phyloP scores from a whole-genome alignment of 2,329 filamentous ascomycete genomes.

The Phialophora verrucosa region DNA sequence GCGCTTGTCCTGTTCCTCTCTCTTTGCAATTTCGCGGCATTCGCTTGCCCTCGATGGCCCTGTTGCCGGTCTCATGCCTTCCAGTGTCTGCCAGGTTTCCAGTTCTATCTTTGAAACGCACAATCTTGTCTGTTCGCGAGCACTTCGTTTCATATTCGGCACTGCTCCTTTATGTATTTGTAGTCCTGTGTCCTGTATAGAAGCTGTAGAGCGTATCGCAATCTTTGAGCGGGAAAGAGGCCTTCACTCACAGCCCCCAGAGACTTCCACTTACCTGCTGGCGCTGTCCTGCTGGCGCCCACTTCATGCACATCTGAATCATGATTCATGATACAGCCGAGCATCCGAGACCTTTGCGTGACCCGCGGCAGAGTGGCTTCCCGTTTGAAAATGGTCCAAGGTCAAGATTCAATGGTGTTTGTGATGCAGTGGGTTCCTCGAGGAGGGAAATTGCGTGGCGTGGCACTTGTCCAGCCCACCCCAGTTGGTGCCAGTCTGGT shows the following conservation, averaged over 20 bases:
- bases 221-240: too few relatives aligned
- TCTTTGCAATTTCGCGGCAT: slow-evolving; percentile 29
- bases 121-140: slow-evolving; percentile 7
- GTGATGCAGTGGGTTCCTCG: slow-evolving; percentile 26
- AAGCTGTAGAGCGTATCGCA: too few relatives aligned
- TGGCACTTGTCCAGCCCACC: slow-evolving; percentile 22
- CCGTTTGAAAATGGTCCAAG: slow-evolving; percentile 23
- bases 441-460: slow-evolving; percentile 33
- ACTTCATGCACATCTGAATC: slow-evolving; percentile 2
- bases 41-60: slow-evolving; percentile 24
- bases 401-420: slow-evolving; percentile 27
- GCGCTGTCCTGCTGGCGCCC: background rate
- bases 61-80: slow-evolving; percentile 7
- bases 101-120: slow-evolving; percentile 27
- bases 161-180: background rate
- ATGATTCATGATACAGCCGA: slow-evolving; percentile 15
- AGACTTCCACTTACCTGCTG: background rate
- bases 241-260: background rate
- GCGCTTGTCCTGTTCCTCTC: slow-evolving; percentile 34
- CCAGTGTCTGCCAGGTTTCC: slow-evolving; percentile 1
- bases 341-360: slow-evolving; percentile 16
- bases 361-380: slow-evolving; percentile 12
- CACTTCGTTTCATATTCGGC: background rate
- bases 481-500: background rate
- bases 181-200: background rate